A percentile compares a stretch with the other conserved stretches of the same genome.
These are phyloP conservation scores for Bremia lactucae DNA, from an alignment of 352 stramenopile genomes.

Conservation along the genomic window DNA sequence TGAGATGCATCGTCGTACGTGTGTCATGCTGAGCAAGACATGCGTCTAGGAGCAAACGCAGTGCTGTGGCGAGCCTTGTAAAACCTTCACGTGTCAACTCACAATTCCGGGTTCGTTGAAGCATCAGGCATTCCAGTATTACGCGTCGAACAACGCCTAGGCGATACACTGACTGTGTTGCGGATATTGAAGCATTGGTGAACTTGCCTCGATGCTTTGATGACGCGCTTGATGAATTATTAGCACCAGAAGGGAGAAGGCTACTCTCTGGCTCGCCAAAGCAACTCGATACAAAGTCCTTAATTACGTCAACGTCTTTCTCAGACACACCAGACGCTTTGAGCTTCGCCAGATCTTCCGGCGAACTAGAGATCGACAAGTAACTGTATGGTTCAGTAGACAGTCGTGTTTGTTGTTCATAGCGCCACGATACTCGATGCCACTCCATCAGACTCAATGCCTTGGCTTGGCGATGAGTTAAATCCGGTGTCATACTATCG, in stretches of 20 bases:
- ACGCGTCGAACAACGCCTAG: slow-evolving; percentile 52
- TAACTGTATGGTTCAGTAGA: slow-evolving; percentile 38
- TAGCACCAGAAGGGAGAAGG: slow-evolving; percentile 16
- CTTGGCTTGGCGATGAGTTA: slow-evolving; percentile 73
- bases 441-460: slow-evolving; percentile 70
- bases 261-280: slow-evolving; percentile 56
- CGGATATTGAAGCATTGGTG: slow-evolving; percentile 33
- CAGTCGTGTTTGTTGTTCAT: slow-evolving; percentile 31
- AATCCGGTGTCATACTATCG: slow-evolving; percentile 66
- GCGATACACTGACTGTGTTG: slow-evolving; percentile 51
- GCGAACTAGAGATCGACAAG: slow-evolving; percentile 19
- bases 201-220: slow-evolving; percentile 59
- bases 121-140: slow-evolving; percentile 51
- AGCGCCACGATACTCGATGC: slow-evolving; percentile 58
- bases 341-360: slow-evolving; percentile 40
- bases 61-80: slow-evolving; percentile 32
- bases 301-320: slow-evolving; percentile 76
- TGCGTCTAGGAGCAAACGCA: slow-evolving; percentile 55
- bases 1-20: slow-evolving; percentile 53
- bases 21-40: slow-evolving; percentile 55
- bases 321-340: slow-evolving; percentile 46
- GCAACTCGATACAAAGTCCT: slow-evolving; percentile 78
- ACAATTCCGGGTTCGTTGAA: slow-evolving; percentile 48
- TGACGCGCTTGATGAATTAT: slow-evolving; percentile 9
- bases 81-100: slow-evolving; percentile 52